phyloP scores from a whole-genome alignment of 164 flowering plant genomes.

The Chloranthus sessilifolius region DNA sequence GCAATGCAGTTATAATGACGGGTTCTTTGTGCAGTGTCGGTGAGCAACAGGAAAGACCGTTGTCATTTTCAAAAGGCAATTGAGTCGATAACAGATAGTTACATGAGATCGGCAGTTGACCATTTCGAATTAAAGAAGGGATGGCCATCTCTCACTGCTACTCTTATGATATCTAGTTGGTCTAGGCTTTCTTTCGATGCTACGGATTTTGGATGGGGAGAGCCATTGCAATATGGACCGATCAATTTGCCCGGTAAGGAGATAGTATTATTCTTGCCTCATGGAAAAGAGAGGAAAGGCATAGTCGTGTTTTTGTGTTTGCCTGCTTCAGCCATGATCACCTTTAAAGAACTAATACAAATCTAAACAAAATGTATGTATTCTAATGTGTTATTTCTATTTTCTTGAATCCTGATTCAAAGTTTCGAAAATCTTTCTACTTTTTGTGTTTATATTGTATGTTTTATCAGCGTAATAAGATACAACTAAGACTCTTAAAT shows the following conservation, averaged over 20 bases:
- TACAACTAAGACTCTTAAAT: too few relatives aligned
- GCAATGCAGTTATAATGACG: constrained; percentile 13
- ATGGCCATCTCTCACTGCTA: constrained; percentile 11
- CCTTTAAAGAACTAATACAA: constrained; percentile 19
- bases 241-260: constrained; percentile 19
- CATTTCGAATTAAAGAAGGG: constrained; percentile 14
- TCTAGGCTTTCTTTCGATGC: constrained; percentile 15
- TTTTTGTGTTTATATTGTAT: too few relatives aligned
- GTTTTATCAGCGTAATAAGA: too few relatives aligned
- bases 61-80: constrained; percentile 16
- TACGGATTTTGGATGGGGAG: constrained; percentile 28
- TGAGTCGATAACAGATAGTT: constrained; percentile 15
- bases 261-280: constrained; percentile 19
- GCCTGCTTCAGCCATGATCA: constrained; percentile 27
- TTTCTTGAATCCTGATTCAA: too few relatives aligned
- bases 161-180: constrained; percentile 23
- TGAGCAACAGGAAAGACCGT: constrained; percentile 16
- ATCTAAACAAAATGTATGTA: constrained; percentile 2
- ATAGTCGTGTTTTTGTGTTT: constrained; percentile 24
- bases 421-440: too few relatives aligned
- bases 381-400: not conserved
- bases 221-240: constrained; percentile 12
- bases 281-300: constrained; percentile 20
- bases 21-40: constrained; percentile 13
- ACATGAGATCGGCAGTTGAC: constrained; percentile 20